Evolutionary conservation across 1,139 yeast species (phyloP).

Genomic region (Ogataea hybrid): DNA sequence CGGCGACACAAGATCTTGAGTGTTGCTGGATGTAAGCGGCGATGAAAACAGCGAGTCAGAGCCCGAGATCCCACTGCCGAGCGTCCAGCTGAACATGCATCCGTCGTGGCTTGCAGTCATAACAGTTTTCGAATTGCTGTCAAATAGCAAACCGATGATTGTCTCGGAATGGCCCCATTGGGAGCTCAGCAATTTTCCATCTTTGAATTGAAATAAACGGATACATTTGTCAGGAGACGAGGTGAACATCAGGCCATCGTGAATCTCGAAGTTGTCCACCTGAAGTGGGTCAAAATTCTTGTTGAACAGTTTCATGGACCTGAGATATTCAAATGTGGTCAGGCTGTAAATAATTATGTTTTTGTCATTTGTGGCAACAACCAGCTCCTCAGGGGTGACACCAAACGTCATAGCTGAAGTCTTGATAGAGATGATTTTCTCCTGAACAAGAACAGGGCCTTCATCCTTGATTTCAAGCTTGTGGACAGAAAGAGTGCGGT

Average conservation of each 20-base stretch:
- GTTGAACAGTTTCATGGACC: constrained; percentile 41
- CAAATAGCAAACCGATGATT: constrained; percentile 41
- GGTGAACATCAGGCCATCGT: constrained; percentile 37
- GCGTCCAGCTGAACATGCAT: constrained; percentile 49
- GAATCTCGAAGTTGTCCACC: constrained; percentile 41
- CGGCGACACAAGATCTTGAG: constrained; percentile 9
- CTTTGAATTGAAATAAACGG: constrained; percentile 43
- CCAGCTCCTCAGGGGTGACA: constrained; percentile 36
- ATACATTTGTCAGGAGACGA: constrained; percentile 59
- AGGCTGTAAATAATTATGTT: constrained; percentile 38
- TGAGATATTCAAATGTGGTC: constrained; percentile 36
- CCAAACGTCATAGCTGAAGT: constrained; percentile 45
- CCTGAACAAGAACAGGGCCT: constrained; percentile 29
- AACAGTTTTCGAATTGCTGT: constrained; percentile 25
- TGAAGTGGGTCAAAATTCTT: constrained; percentile 41
- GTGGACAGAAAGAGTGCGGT: constrained; percentile 57
- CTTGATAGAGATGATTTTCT: constrained; percentile 49
- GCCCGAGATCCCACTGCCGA: constrained; percentile 6
- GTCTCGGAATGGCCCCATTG: constrained; percentile 70
- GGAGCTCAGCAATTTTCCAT: constrained; percentile 46
- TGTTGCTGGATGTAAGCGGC: constrained; percentile 9
- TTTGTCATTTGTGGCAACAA: constrained; percentile 56
- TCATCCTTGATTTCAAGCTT: constrained; percentile 31
- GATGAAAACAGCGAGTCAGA: constrained; percentile 11
- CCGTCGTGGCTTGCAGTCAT: constrained; percentile 50